Evolutionary conservation across 2,329 filamentous ascomycete species (phyloP).

Genomic region (Epicoccum sorghinum): DNA sequence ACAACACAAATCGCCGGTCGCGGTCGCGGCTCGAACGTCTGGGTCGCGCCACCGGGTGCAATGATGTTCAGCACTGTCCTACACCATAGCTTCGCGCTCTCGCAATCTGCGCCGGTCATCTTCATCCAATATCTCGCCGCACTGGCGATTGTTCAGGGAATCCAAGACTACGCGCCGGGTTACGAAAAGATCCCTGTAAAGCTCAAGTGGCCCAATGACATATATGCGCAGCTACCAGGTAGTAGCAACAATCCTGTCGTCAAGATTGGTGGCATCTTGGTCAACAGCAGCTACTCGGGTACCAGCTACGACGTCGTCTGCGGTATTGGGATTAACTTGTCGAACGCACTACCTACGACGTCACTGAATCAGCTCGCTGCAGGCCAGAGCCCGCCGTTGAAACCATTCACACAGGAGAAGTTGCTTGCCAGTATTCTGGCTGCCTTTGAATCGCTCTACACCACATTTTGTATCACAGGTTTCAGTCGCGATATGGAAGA

Average conservation of each 20-base stretch:
- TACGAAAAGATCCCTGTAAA: slow-evolving; percentile 80
- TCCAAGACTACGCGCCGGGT: slow-evolving; percentile 77
- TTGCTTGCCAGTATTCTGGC: slow-evolving; percentile 82
- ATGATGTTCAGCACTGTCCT: slow-evolving; percentile 89
- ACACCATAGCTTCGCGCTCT: slow-evolving; percentile 78
- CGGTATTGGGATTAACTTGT: slow-evolving; percentile 82
- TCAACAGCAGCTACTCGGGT: slow-evolving; percentile 81
- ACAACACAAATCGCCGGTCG: slow-evolving; percentile 87
- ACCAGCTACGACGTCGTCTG: slow-evolving; percentile 83
- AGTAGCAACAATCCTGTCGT: slow-evolving; percentile 65
- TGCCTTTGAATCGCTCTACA: slow-evolving; percentile 78
- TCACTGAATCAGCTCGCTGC: slow-evolving; percentile 76
- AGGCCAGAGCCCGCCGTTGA: slow-evolving; percentile 43
- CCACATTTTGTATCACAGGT: slow-evolving; percentile 73
- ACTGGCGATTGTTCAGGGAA: slow-evolving; percentile 82
- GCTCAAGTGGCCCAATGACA: slow-evolving; percentile 98
- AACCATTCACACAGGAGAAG: slow-evolving; percentile 73
- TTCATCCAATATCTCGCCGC: slow-evolving; percentile 95
- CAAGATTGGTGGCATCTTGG: slow-evolving; percentile 92
- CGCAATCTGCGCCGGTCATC: slow-evolving; percentile 76
- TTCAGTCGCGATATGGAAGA: slow-evolving; percentile 76
- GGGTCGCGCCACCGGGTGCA: slow-evolving; percentile 86
- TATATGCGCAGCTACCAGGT: slow-evolving; percentile 61
- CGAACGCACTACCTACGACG: slow-evolving; percentile 84
- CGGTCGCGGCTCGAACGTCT: slow-evolving; percentile 89